These are phyloP conservation scores for Helotiales sp. DNA, from an alignment of 2,329 filamentous ascomycete species.

Conservation along the genomic window DNA sequence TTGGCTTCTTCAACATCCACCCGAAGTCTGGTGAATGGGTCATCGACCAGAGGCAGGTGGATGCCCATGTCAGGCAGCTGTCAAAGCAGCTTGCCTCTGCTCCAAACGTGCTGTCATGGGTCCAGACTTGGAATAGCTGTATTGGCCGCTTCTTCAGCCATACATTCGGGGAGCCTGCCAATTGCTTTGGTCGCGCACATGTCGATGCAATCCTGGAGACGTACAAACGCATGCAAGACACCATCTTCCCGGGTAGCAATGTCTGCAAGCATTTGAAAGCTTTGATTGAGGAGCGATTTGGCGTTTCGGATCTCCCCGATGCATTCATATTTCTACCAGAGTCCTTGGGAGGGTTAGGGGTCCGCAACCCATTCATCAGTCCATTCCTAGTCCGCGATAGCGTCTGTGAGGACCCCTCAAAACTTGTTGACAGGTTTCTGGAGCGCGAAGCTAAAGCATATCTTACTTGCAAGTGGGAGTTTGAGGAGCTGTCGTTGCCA, in stretches of 20 bases:
- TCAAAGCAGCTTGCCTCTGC: constrained; percentile 52
- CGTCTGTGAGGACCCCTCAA: constrained; percentile 22
- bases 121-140: constrained; percentile 59
- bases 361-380: constrained; percentile 40
- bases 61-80: constrained; percentile 54
- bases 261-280: constrained; percentile 47
- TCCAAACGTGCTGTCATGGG: constrained; percentile 54
- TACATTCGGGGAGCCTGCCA: constrained; percentile 54
- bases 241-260: constrained; percentile 43
- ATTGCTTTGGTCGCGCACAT: constrained; percentile 52
- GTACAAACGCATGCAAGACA: constrained; percentile 50
- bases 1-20: constrained; percentile 57
- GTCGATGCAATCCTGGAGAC: constrained; percentile 53
- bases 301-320: constrained; percentile 36
- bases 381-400: constrained; percentile 28
- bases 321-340: constrained; percentile 41
- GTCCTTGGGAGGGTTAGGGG: constrained; percentile 38
- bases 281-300: constrained; percentile 50
- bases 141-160: constrained; percentile 54
- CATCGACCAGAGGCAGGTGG: constrained; percentile 53
- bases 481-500: constrained; percentile 29
- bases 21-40: constrained; percentile 43
- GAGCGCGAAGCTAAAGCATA: constrained; percentile 38
- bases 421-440: constrained; percentile 27
- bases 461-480: constrained; percentile 28